Percentiles rank a stretch among this genome's conserved stretches.
phyloP scores from a whole-genome alignment of 139 green algal species.

The Chlorella vulgaris region DNA sequence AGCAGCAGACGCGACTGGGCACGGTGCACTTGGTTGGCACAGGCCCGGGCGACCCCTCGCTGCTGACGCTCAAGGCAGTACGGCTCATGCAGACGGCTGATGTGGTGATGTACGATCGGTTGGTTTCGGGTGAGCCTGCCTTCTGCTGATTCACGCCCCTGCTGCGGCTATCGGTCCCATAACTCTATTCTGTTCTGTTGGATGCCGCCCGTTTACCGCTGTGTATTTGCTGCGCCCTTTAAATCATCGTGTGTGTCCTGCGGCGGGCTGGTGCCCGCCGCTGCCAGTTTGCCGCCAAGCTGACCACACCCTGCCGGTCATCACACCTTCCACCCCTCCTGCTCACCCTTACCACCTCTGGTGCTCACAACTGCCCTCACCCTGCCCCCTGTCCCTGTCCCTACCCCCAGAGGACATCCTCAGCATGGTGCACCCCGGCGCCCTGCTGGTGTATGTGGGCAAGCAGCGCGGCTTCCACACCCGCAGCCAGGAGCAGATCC shows the following conservation, averaged over 20 bases:
- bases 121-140: slow-evolving; percentile 18
- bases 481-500: slow-evolving; percentile 92
- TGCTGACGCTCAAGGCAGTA: slow-evolving; percentile 91
- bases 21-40: slow-evolving; percentile 95
- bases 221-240: background rate
- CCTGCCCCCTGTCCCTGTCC: slow-evolving; percentile 56
- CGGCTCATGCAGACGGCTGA: slow-evolving; percentile 93
- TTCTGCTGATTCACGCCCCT: too few species aligned
- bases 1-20: slow-evolving; percentile 37
- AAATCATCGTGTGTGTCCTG: too few species aligned
- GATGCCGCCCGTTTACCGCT: background rate
- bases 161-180: too few species aligned
- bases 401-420: slow-evolving; percentile 81
- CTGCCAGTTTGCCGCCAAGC: too few species aligned
- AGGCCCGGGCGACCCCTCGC: slow-evolving; percentile 92
- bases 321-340: background rate
- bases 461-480: slow-evolving; percentile 96
- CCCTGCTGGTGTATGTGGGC: slow-evolving; percentile 96
- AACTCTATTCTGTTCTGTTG: background rate
- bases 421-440: slow-evolving; percentile 66
- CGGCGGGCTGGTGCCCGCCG: too few species aligned
- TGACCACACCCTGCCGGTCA: too few species aligned
- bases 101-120: slow-evolving; percentile 95
- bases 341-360: background rate
- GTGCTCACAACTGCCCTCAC: background rate